Percentiles rank a stretch among this genome's conserved stretches.
These are phyloP conservation scores for Glaciozyma martinii DNA, from an alignment of 768 basidiomycete species.

Conservation along the genomic window DNA sequence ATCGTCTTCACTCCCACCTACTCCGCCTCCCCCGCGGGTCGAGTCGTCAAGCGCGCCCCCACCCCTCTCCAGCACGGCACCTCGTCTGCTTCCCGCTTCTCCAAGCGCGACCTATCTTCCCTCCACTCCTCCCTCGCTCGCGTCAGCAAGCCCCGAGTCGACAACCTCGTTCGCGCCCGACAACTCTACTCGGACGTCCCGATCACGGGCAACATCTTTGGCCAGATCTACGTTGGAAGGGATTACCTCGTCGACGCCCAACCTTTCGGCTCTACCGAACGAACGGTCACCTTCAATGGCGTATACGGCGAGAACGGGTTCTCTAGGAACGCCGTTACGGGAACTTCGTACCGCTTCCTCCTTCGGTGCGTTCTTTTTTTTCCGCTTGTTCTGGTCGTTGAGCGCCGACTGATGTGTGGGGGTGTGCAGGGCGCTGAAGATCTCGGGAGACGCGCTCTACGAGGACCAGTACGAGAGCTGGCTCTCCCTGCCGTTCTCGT, in stretches of 20 bases:
- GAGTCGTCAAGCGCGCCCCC: too few relatives aligned
- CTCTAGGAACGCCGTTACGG: too few relatives aligned
- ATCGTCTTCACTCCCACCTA: conserved; percentile 27
- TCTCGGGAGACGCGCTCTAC: conserved; percentile 12
- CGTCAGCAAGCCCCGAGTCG: too few relatives aligned
- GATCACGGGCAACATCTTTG: background rate
- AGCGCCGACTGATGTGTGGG: background rate
- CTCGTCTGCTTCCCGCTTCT: too few relatives aligned
- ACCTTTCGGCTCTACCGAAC: background rate
- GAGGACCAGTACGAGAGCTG: conserved; percentile 23
- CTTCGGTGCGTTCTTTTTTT: background rate
- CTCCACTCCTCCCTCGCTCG: too few relatives aligned
- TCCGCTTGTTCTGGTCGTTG: background rate
- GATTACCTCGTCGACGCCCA: background rate
- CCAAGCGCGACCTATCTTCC: too few relatives aligned
- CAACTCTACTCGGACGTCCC: background rate
- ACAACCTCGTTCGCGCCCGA: too few relatives aligned
- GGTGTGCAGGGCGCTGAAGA: conserved; percentile 14
- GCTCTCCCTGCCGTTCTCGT: conserved; percentile 13
- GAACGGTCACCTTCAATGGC: too few relatives aligned
- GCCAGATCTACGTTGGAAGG: too few relatives aligned
- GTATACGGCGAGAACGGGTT: too few relatives aligned
- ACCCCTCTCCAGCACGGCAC: too few relatives aligned
- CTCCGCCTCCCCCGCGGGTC: conserved; percentile 12
- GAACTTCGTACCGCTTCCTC: background rate